Percentiles rank a stretch among this genome's conserved stretches.
Conservation (phyloP, 2,329 filamentous ascomycete genomes). For the Aspergillus brasiliensis region DNA sequence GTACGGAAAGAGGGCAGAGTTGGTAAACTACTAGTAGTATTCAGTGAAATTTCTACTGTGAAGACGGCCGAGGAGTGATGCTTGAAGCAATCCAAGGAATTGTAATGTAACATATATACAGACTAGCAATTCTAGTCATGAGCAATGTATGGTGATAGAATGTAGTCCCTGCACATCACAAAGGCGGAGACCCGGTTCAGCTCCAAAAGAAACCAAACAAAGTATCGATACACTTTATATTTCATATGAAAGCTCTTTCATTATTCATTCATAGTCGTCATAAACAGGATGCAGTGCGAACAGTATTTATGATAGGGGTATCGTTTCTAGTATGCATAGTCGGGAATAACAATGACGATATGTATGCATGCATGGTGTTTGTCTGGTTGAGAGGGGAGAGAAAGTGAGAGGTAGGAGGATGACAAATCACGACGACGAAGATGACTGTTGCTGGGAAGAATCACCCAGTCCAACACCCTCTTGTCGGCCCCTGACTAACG, state of each 20-base stretch:
- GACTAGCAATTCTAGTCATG: too few relatives aligned
- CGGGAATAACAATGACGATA: background rate
- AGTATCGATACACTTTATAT: too few relatives aligned
- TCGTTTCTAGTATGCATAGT: background rate
- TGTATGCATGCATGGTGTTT: background rate
- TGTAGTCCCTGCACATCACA: too few relatives aligned
- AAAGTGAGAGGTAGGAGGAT: background rate
- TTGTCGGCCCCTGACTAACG: slow-evolving; percentile 65
- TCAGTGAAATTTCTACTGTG: too few relatives aligned
- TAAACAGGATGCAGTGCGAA: slow-evolving; percentile 1
- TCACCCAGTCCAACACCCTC: slow-evolving; percentile 71
- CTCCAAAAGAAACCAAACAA: too few relatives aligned
- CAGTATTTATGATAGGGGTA: background rate
- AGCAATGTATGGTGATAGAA: too few relatives aligned
- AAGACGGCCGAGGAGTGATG: too few relatives aligned
- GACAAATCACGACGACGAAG: slow-evolving; percentile 3
- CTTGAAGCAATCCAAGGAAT: too few relatives aligned
- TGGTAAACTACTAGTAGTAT: too few relatives aligned
- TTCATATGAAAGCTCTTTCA: background rate
- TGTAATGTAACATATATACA: too few relatives aligned
- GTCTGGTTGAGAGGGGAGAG: slow-evolving; percentile 8
- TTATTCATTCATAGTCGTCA: slow-evolving; percentile 3
- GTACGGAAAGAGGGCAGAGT: too few relatives aligned
- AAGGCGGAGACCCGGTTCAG: too few relatives aligned
- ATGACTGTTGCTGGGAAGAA: background rate